Percentiles rank a stretch among this genome's conserved stretches.
Evolutionary conservation across 1,284 basidiomycete genomes (phyloP).

Genomic region (Ganoderma meredithae): DNA sequence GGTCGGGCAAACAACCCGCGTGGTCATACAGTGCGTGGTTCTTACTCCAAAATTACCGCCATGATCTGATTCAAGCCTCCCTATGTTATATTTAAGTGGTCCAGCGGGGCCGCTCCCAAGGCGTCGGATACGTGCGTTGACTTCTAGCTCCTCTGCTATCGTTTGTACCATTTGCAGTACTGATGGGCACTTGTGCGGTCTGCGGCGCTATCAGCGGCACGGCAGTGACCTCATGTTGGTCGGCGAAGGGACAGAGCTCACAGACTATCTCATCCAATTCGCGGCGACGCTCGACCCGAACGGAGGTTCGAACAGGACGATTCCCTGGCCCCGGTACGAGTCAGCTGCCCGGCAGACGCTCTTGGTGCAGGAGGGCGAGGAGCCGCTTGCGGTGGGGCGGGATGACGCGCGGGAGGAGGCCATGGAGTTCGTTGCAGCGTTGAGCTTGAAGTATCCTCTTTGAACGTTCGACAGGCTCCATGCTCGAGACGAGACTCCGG

Average conservation of each 20-base stretch:
- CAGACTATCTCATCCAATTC: slow-evolving; percentile 25
- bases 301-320: slow-evolving; percentile 29
- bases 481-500: too few relatives aligned
- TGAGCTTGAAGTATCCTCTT: neutral
- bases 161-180: too few relatives aligned
- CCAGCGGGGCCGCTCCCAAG: neutral
- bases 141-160: neutral
- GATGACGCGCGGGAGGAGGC: slow-evolving; percentile 1
- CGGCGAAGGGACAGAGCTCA: slow-evolving; percentile 20
- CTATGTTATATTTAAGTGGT: neutral
- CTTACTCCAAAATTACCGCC: neutral
- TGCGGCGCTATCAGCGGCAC: slow-evolving; percentile 9
- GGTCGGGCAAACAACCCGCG: slow-evolving; percentile 48
- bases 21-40: slow-evolving; percentile 52
- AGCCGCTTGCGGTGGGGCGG: slow-evolving; percentile 17
- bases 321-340: slow-evolving; percentile 33
- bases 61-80: neutral
- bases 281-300: slow-evolving; percentile 40
- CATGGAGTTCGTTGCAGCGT: neutral
- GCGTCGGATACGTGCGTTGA: neutral
- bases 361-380: slow-evolving; percentile 25
- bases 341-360: slow-evolving; percentile 19
- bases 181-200: too few relatives aligned
- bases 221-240: slow-evolving; percentile 20
- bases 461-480: neutral